Base-by-base conservation (phyloP, 352 stramenopile genomes). In the Phytopythium montanum region DNA sequence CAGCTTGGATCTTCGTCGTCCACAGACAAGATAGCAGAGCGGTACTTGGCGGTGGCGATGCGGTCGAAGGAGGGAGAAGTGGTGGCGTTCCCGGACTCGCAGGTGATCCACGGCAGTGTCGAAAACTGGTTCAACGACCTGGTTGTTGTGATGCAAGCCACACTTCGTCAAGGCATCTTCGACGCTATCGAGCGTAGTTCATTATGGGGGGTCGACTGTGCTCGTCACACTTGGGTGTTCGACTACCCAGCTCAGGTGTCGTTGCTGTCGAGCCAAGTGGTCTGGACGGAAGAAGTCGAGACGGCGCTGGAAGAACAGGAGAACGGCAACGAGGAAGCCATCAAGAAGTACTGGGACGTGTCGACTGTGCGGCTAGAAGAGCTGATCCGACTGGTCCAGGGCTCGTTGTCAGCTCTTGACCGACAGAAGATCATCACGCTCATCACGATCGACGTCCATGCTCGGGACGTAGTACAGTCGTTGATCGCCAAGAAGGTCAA, bases 371-470 rank as follows among this genome's bases (percentile, higher is more conserved):
- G 94, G 0, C 68, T 99, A 8, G 92, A 94, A 56, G 85, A 92
- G 58, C 79, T 99, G 7, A 98, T 99, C 52, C 89, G 96, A 59
- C 76, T 98, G 6, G 95, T 98, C 9, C 81, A 98, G 38, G 94
- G 95, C 29, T 72, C 85, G 2, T 59, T 94, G 12, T 67, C 64
- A 4, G 58, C 54, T 0, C 58, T 94, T 2, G 77, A 91, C 48
- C 87, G 96, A 1, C 89, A 90, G 34, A 98, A 98, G 67, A 96
- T 98, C 41, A 98, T 98, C 65, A 97, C 93, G n/a, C 73, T 99
- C 23, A 98, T 99, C 64, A 98, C 94, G n/a, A 93, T 98, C 46
- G 95, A 99, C 57, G 95, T 98, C 1, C 95, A 99, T 60, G 94
- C 91, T 33, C 87, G 95, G n/a, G 95, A 99, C 62, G 92, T 98